Conservation (phyloP, 2,329 filamentous ascomycete species). For the Tympanopsis confertula region DNA sequence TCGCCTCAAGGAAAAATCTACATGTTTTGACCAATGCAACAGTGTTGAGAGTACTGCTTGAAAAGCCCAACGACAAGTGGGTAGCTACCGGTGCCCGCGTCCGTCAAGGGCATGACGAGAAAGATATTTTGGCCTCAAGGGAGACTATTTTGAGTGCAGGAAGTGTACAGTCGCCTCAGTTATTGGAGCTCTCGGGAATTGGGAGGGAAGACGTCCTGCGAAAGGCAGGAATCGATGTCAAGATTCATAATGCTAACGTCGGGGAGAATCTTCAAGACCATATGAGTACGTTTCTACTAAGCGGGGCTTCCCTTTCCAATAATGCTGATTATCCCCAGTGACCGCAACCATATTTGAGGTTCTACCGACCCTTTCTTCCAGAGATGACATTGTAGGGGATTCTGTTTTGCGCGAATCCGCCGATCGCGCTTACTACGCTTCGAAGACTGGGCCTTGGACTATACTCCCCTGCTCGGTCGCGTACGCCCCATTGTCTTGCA, state of each 20-base stretch:
- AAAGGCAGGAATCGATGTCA: constrained; percentile 26
- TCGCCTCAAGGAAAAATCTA: constrained; percentile 17
- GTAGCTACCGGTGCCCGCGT: constrained; percentile 29
- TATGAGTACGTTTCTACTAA: constrained; percentile 6
- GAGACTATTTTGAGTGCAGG: constrained; percentile 51
- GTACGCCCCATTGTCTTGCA: constrained; percentile 26
- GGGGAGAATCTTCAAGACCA: constrained; percentile 39
- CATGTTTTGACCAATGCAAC: constrained; percentile 26
- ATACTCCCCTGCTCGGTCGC: constrained; percentile 25
- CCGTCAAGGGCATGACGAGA: constrained; percentile 18
- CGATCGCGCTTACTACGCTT: constrained; percentile 16
- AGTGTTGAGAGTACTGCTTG: constrained; percentile 30
- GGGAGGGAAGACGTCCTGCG: constrained; percentile 31
- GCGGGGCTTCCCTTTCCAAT: neutral
- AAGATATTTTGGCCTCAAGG: constrained; percentile 17
- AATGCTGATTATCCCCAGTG: constrained; percentile 16
- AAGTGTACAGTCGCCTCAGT: constrained; percentile 40
- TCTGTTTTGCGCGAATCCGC: constrained; percentile 10
- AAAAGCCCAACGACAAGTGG: constrained; percentile 12
- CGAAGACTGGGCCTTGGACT: constrained; percentile 24
- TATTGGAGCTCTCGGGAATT: constrained; percentile 51
- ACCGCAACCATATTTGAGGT: constrained; percentile 31
- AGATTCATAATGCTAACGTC: constrained; percentile 28
- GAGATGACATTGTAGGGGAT: constrained; percentile 23
- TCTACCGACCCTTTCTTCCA: constrained; percentile 23